Base-by-base conservation (phyloP, 768 basidiomycete genomes). In the Lactifluus subvellereus region DNA sequence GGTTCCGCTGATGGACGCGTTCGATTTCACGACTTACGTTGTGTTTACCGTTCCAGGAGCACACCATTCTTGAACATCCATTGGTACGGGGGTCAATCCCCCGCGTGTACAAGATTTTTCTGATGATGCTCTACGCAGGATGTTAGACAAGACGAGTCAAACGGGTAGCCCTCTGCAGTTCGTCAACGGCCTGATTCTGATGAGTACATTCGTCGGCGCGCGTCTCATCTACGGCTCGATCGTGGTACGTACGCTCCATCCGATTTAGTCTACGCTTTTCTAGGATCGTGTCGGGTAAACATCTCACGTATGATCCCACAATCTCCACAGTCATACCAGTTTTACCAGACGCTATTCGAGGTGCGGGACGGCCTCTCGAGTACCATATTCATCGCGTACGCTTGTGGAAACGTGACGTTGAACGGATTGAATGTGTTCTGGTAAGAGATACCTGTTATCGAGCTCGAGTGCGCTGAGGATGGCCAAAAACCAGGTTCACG, bases 31-130 rank as follows among this genome's bases (percentile, higher is more conserved):
- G 10, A 48, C 6, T 18, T 37, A 35, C 59, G 42, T 61, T 68
- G 38, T 68, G 20, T 6, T 51, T 48, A 18, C 51, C 0, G 40
- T 38, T 49, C 18, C 63, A 86, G 85, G 75, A 89, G 86, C 76
- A 95, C 93, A 0, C 82, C 93, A 61, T 93, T 95, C 75, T 77
- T 96, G 65, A 89, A 96, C 69, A 84, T 90, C 59, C 91, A 94
- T 66, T 94, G 91, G 91, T 92, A 67, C 64, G 77, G 72, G 57
- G 16, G 57, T 62, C 14, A 22, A 63, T 66, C 33, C 50, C 30
- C 18, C 10, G 43, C 9, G n/a, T 10, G 4, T 14, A 54, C 7
- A 3, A 40, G 11, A 18, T 22, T 5, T n/a, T 20, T 57, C 50
- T 47, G 47, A 57, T 38, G 6, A 48, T 50, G 51, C 37, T 47